Evolutionary conservation across 148 eudicot genomes (phyloP).

Genomic region (Diospyros kaki): DNA sequence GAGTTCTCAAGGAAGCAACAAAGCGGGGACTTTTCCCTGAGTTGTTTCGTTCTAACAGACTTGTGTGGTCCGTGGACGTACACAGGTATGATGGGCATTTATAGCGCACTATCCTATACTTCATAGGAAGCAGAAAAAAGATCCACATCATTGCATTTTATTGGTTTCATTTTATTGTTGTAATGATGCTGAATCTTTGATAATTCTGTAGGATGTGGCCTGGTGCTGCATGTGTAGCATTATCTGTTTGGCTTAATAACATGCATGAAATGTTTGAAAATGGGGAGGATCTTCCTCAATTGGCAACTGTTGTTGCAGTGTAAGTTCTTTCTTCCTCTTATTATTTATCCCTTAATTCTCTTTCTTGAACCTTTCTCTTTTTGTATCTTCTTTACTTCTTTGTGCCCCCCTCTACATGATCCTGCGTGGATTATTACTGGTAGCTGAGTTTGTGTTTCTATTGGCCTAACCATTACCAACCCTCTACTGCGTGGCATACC

Average conservation of each 20-base stretch:
- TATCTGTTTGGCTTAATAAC: conserved; percentile 77
- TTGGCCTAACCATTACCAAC: too few relatives aligned
- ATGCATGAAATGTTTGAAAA: conserved; percentile 46
- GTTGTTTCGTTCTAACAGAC: conserved; percentile 64
- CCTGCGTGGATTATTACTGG: too few relatives aligned
- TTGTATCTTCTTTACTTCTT: too few relatives aligned
- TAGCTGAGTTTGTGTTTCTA: too few relatives aligned
- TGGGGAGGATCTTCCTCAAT: conserved; percentile 75
- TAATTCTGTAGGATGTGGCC: conserved; percentile 80
- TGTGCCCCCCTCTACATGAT: too few relatives aligned
- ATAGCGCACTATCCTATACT: not conserved
- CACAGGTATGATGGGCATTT: conserved; percentile 55
- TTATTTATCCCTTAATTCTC: not conserved
- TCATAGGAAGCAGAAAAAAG: not conserved
- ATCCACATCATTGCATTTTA: not conserved
- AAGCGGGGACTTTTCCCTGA: conserved; percentile 91
- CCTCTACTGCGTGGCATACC: too few relatives aligned
- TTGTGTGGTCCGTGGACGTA: conserved; percentile 86
- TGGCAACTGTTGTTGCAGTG: conserved; percentile 82
- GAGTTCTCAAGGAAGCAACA: conserved; percentile 85
- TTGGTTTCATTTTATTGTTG: conserved; percentile 8
- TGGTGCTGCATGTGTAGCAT: conserved; percentile 79
- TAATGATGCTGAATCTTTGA: conserved; percentile 7
- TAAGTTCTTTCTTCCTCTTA: conserved; percentile 38
- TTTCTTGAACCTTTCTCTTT: not conserved